Evolutionary conservation across 495 filamentous ascomycete species (phyloP).

Genomic region (Hypoxylon subgilvum): DNA sequence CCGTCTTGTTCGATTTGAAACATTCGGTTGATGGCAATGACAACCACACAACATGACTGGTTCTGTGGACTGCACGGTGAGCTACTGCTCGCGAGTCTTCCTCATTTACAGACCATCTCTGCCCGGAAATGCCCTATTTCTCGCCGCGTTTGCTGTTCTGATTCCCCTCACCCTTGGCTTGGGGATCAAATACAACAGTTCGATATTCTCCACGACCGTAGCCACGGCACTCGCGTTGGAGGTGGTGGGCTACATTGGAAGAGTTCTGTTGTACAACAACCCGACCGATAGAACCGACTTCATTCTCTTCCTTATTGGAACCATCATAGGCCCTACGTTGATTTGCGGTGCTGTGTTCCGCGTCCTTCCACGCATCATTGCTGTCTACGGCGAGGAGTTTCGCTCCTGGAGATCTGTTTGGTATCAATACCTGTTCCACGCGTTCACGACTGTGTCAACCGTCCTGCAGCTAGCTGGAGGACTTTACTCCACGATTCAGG

Average conservation of each 20-base stretch:
- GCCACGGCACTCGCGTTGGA: slow-evolving; percentile 46
- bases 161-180: slow-evolving; percentile 45
- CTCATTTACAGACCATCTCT: slow-evolving; percentile 39
- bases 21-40: slow-evolving; percentile 15
- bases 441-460: slow-evolving; percentile 41
- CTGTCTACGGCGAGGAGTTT: slow-evolving; percentile 48
- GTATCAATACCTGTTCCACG: slow-evolving; percentile 40
- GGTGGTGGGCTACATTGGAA: slow-evolving; percentile 49
- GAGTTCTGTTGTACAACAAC: slow-evolving; percentile 43
- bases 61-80: slow-evolving; percentile 14
- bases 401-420: slow-evolving; percentile 39
- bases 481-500: slow-evolving; percentile 19
- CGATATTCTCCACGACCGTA: slow-evolving; percentile 41
- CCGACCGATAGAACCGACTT: slow-evolving; percentile 38
- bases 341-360: slow-evolving; percentile 45
- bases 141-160: slow-evolving; percentile 48
- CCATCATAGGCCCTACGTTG: slow-evolving; percentile 46
- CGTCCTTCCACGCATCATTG: slow-evolving; percentile 46
- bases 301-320: slow-evolving; percentile 48
- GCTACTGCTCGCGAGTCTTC: slow-evolving; percentile 35
- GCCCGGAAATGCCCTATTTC: slow-evolving; percentile 44
- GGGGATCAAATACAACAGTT: slow-evolving; percentile 47
- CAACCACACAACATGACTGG: slow-evolving; percentile 25
- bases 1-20: not conserved
- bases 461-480: slow-evolving; percentile 48